Base-by-base conservation (phyloP, 495 filamentous ascomycete species). In the Lophiostoma macrostomum region DNA sequence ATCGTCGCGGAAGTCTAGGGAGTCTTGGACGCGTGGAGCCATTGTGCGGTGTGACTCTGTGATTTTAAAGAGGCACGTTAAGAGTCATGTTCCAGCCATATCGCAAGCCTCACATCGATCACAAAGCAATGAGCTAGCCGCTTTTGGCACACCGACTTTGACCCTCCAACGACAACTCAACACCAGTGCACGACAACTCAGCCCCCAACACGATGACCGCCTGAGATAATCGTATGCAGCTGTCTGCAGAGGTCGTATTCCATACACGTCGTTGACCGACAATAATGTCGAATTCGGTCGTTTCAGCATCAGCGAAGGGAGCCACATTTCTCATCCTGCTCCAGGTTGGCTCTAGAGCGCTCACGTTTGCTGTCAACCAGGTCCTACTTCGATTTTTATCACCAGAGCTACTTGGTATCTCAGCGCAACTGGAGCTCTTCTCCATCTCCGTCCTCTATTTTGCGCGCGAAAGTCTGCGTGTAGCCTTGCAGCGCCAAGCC, bases 361-460 rank as follows among this genome's bases (percentile, higher is more conserved):
- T 96, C 53, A 96, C 93, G 22, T 99, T 99, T 69, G 68, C 80
- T 36, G 82, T 91, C 49, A 97, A 97, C 74, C 90, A 97, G 68
- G 45, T 93, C 39, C 81, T 96, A 10, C 74, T 99, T 4, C 88
- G 90, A 30, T 89, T 83, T 62, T 72, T 97, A 18, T 91, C 90
- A 0, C 91, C 93, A 0, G 78, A 85, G 34, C 74, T 90, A 0
- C 76, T 97, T 1, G 93, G 90, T 3, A 76, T 93, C 23, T 86
- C 90, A 1, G 81, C 89, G 2, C 94, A 95, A 66, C 78, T 97
- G 3, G 93, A 99, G 54, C 80, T 97, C 1, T 95, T 87, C 68
- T 88, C 88, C 50, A 83, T 91, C 24, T 85, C 88, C 1, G 83
- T 94, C 10, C 74, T 97, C 1, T 96, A 90, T 67, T 97, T 97